Evolutionary conservation across 768 basidiomycete genomes (phyloP).

Genomic region (Cubamyces sp.): DNA sequence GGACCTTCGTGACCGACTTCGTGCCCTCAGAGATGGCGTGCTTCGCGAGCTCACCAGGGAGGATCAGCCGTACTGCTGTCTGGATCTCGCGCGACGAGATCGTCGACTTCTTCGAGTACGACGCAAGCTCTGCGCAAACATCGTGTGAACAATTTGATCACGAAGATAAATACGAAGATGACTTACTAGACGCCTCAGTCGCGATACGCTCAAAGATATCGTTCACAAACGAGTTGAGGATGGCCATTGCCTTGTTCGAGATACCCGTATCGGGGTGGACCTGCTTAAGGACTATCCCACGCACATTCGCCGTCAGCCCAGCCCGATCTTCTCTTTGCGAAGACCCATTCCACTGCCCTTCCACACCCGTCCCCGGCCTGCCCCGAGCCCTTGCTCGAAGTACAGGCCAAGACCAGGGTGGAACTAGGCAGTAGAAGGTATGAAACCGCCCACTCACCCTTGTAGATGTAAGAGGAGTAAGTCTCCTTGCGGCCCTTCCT

Average conservation of each 20-base stretch:
- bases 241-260: slow-evolving; percentile 96
- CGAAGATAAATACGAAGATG: not conserved
- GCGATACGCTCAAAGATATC: slow-evolving; percentile 95
- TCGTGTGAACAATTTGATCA: not conserved
- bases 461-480: slow-evolving; percentile 95
- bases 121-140: slow-evolving; percentile 73
- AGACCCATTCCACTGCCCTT: too few species aligned
- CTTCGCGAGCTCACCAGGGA: slow-evolving; percentile 97
- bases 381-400: too few species aligned
- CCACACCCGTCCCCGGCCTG: too few species aligned
- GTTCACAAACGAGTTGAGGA: slow-evolving; percentile 91
- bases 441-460: slow-evolving; percentile 53
- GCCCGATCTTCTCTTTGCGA: not conserved
- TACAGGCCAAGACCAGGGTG: not conserved
- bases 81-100: slow-evolving; percentile 99
- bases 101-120: slow-evolving; percentile 98
- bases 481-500: slow-evolving; percentile 91
- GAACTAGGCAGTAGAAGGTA: not conserved
- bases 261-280: slow-evolving; percentile 99
- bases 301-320: slow-evolving; percentile 12
- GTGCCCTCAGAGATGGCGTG: slow-evolving; percentile 98
- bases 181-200: slow-evolving; percentile 83
- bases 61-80: slow-evolving; percentile 92
- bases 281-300: slow-evolving; percentile 81
- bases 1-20: slow-evolving; percentile 68